Evolutionary conservation across 2,329 filamentous ascomycete genomes (phyloP).

Genomic region (Endocalyx cinctus): DNA sequence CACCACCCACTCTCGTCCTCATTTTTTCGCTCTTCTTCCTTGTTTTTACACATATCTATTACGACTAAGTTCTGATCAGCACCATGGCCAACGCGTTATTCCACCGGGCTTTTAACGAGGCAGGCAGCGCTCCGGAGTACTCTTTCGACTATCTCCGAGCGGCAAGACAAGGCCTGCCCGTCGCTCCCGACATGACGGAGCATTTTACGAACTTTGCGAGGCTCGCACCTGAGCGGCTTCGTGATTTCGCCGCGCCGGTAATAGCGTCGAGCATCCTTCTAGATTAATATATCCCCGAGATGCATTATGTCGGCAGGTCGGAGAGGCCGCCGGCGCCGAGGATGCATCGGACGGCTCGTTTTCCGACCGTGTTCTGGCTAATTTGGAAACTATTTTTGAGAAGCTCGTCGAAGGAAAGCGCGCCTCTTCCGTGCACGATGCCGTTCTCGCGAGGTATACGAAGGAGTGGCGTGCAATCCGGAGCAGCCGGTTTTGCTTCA

Average conservation of each 20-base stretch:
- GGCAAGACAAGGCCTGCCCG: background rate
- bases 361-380: background rate
- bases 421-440: background rate
- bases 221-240: background rate
- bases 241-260: background rate
- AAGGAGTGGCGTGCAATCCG: background rate
- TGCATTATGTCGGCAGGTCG: too few relatives aligned
- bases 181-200: background rate
- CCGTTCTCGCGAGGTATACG: background rate
- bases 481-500: background rate
- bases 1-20: too few relatives aligned
- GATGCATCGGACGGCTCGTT: too few relatives aligned
- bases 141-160: background rate
- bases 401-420: background rate
- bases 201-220: background rate
- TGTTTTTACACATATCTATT: too few relatives aligned
- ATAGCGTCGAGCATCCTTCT: background rate
- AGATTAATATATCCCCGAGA: background rate
- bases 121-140: background rate
- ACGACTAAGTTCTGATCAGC: too few relatives aligned
- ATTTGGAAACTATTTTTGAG: background rate
- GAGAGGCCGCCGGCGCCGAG: background rate
- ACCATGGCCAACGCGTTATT: too few relatives aligned
- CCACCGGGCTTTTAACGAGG: background rate
- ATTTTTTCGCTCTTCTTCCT: too few relatives aligned